phyloP scores from a whole-genome alignment of 164 flowering plant species.

The Magnolia officinalis region DNA sequence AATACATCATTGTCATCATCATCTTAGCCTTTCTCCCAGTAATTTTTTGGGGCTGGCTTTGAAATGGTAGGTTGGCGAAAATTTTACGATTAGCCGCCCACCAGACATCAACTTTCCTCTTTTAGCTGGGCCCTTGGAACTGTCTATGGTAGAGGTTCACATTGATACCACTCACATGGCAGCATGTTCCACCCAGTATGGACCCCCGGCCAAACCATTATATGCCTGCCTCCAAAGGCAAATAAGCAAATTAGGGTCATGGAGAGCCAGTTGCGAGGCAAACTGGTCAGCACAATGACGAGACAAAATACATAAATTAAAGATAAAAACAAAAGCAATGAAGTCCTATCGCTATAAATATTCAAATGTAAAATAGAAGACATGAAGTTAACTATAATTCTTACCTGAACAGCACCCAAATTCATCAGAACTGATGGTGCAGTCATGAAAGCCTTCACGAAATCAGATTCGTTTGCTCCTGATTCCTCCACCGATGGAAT shows the following conservation, averaged over 20 bases:
- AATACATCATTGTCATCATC: background rate
- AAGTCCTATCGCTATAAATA: background rate
- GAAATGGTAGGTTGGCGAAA: background rate
- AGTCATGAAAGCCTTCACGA: conserved; percentile 45
- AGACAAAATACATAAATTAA: background rate
- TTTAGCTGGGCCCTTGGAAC: background rate
- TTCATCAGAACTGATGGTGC: conserved; percentile 54
- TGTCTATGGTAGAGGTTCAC: background rate
- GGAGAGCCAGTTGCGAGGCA: background rate
- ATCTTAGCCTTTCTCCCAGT: background rate
- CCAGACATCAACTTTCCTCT: background rate
- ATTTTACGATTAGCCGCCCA: background rate
- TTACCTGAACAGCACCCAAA: conserved; percentile 48
- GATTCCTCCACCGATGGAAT: conserved; percentile 45
- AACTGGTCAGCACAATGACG: background rate
- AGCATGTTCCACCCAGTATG: background rate
- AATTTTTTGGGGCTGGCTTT: background rate
- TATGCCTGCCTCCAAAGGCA: background rate
- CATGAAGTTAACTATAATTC: conserved; percentile 6
- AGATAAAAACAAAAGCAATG: background rate
- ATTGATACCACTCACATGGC: background rate
- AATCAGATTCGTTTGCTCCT: conserved; percentile 23
- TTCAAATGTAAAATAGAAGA: background rate
- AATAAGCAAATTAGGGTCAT: background rate
- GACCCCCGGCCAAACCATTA: background rate